Percentiles rank a stretch among this genome's conserved stretches.
These are phyloP conservation scores for Aspergillus taichungensis DNA, from an alignment of 495 filamentous ascomycete species.

Conservation along the genomic window DNA sequence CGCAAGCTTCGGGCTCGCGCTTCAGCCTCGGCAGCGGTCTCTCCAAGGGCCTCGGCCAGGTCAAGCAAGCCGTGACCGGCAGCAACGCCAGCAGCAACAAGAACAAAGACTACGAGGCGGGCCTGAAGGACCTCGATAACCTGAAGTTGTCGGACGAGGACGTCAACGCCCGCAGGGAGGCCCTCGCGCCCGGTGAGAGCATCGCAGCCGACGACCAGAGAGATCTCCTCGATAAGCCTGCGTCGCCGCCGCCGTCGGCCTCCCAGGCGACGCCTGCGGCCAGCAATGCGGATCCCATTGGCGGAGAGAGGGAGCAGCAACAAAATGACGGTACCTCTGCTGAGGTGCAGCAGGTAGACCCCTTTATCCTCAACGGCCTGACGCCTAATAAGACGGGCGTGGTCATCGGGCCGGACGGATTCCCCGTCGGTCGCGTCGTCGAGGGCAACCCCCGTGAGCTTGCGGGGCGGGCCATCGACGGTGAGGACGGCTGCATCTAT, in stretches of 20 bases:
- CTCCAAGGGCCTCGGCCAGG: conserved; percentile 12
- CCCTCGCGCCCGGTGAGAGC: conserved; percentile 35
- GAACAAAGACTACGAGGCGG: conserved; percentile 50
- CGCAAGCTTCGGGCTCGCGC: conserved; percentile 24
- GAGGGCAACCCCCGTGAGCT: conserved; percentile 61
- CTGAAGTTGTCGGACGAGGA: conserved; percentile 53
- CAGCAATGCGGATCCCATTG: conserved; percentile 54
- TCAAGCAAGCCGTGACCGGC: conserved; percentile 18
- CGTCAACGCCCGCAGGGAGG: conserved; percentile 43
- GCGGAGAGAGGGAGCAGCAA: conserved; percentile 42
- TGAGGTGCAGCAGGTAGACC: conserved; percentile 46
- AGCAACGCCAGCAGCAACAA: conserved; percentile 53
- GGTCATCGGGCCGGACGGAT: conserved; percentile 62
- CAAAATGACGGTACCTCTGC: conserved; percentile 23
- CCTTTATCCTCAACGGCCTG: conserved; percentile 55
- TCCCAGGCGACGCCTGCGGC: conserved; percentile 57
- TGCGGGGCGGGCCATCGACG: conserved; percentile 58
- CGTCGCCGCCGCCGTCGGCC: conserved; percentile 51
- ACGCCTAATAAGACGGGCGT: conserved; percentile 74
- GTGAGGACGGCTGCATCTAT: conserved; percentile 62
- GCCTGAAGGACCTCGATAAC: conserved; percentile 54
- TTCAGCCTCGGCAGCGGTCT: conserved; percentile 17
- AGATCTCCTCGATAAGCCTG: conserved; percentile 14
- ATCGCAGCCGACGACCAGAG: conserved; percentile 57
- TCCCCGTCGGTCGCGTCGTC: conserved; percentile 59